Evolutionary conservation across 441 rosid species (phyloP).

Genomic region (Metrosideros polymorpha): DNA sequence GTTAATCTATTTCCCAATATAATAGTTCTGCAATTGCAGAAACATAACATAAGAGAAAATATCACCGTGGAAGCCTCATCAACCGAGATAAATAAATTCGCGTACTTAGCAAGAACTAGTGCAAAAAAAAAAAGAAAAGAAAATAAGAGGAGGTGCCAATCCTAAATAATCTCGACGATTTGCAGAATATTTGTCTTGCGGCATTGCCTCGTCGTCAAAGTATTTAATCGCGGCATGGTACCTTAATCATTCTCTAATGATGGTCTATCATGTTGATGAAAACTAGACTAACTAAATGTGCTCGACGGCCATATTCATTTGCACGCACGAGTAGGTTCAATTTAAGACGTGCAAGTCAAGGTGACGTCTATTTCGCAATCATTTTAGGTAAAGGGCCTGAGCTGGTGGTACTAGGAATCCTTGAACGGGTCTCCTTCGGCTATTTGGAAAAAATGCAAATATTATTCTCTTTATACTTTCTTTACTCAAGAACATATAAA

Average conservation of each 20-base stretch:
- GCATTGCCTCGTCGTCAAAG: not conserved
- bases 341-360: not conserved
- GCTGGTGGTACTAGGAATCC: not conserved
- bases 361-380: not conserved
- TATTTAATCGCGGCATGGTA: not conserved
- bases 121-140: not conserved
- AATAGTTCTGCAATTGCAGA: not conserved
- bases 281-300: not conserved
- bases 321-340: not conserved
- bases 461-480: no score
- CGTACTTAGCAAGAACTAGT: not conserved
- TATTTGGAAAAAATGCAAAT: not conserved
- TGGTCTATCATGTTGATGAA: not conserved
- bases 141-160: fast-evolving
- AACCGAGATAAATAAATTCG: not conserved
- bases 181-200: not conserved
- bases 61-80: not conserved
- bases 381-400: not conserved
- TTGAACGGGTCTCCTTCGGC: not conserved
- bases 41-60: not conserved
- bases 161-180: not conserved
- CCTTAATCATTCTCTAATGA: not conserved
- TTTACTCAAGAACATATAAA: not conserved
- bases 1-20: no score
- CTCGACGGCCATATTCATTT: not conserved